Conservation (phyloP, 2,329 filamentous ascomycete species). For the Conoideocrella luteorostrata region DNA sequence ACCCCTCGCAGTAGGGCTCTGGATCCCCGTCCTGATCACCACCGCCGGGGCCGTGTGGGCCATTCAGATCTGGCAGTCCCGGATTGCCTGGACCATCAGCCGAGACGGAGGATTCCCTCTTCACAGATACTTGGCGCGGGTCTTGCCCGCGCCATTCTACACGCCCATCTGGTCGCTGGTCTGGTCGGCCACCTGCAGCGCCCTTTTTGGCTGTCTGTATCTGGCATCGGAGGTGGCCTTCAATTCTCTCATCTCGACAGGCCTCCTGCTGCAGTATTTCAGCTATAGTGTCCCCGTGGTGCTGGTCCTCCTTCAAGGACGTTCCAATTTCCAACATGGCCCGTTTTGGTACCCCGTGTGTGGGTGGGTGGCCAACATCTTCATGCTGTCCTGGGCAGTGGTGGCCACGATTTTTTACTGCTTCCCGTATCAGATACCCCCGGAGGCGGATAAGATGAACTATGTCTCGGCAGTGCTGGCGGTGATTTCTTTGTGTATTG, state of each 20-base stretch:
- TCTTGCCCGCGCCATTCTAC: conserved; percentile 16
- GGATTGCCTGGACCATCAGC: conserved; percentile 22
- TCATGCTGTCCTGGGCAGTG: conserved; percentile 18
- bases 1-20: conserved; percentile 17
- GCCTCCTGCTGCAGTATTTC: conserved; percentile 20
- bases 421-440: conserved; percentile 19
- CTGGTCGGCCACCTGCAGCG: conserved; percentile 16
- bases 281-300: conserved; percentile 21
- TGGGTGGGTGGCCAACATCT: conserved; percentile 18
- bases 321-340: conserved; percentile 19
- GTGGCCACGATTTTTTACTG: conserved; percentile 21
- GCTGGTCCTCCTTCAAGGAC: conserved; percentile 16
- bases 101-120: conserved; percentile 20
- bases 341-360: conserved; percentile 21
- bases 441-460: conserved; percentile 17
- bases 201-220: conserved; percentile 21
- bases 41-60: conserved; percentile 19
- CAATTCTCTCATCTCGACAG: conserved; percentile 19
- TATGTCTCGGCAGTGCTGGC: conserved; percentile 18
- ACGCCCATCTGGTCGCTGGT: conserved; percentile 20
- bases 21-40: conserved; percentile 17
- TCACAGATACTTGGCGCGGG: conserved; percentile 16
- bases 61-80: conserved; percentile 23
- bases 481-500: conserved; percentile 11
- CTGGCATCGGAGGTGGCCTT: conserved; percentile 21